Base-by-base conservation (phyloP, 352 stramenopile species). In the Hyaloperonospora brassicae region DNA sequence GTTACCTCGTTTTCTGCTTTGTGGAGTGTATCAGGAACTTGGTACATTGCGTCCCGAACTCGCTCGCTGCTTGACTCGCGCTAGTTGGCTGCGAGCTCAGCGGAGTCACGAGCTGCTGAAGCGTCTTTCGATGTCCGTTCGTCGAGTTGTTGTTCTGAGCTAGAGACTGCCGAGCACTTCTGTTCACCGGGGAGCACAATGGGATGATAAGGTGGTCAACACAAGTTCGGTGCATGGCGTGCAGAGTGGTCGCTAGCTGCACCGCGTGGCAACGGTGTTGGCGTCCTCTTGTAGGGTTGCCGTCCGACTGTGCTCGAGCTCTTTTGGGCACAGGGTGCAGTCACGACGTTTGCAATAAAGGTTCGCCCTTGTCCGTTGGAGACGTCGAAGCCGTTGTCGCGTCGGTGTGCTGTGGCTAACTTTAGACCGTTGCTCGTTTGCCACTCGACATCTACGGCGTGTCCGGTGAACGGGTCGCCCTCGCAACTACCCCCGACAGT, bases 261-360 rank as follows among this genome's bases (percentile, higher is more conserved):
- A 51, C 24, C 9, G 36, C 13, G 17, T 61, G 56, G 36, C 48
- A 56, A 55, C 11, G 35, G 42, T 25, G 41, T 38, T 14, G 25
- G 46, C 12, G 24, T 22, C 63, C 25, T 70, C 36, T 34, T 38
- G 56, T 52, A 57, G 55, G 48, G 65, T 73, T 71, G 68, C 53
- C 62, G 56, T 64, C 50, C 62, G 62, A 70, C 51, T 61, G 55
- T 50, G 34, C 60, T 55, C 46, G 44, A 31, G 11, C 55, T 59
- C 54, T 35, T 66, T 59, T 59, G n/a, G 34, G 52, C 27, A 14
- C 49, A 46, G 42, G 51, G 50, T 60, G 35, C 41, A 53, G 54
- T 86, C 76, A 86, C 69, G 69, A 68, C 45, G 65, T 35, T 62
- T 59, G 58, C 64, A 86, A 86, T 61, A 86, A 82, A 84, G 76